phyloP scores from a whole-genome alignment of 169 alveolate genomes.

The Miamiensis avidus region DNA sequence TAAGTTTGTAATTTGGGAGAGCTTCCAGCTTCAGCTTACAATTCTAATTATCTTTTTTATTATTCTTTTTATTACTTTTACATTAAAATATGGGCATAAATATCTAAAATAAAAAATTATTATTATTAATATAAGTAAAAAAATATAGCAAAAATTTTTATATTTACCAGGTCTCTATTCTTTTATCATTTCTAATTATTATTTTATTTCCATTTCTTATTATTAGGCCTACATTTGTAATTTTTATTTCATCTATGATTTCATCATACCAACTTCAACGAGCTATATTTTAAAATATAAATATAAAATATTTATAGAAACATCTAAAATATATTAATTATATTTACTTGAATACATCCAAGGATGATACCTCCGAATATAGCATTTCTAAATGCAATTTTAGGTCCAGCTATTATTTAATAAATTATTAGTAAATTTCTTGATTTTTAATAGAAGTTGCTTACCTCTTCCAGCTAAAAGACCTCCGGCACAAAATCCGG shows the following conservation, averaged over 20 bases:
- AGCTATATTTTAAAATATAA: constrained; percentile 18
- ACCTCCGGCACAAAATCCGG: constrained; percentile 81
- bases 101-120: constrained; percentile 1
- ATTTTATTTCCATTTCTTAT: constrained; percentile 42
- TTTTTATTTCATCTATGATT: constrained; percentile 42
- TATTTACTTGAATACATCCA: constrained; percentile 41
- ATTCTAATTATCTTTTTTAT: constrained; percentile 2
- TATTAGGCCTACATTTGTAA: constrained; percentile 41
- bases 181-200: background rate
- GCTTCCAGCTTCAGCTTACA: too few species aligned
- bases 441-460: background rate
- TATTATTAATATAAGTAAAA: background rate
- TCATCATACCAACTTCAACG: constrained; percentile 46
- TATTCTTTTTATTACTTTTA: constrained; percentile 11
- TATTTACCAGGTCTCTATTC: constrained; percentile 14
- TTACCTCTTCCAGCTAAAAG: constrained; percentile 62
- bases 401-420: constrained; percentile 38
- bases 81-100: constrained; percentile 18
- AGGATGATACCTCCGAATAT: constrained; percentile 55
- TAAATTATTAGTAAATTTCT: background rate
- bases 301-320: background rate
- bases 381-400: constrained; percentile 58
- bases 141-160: too few species aligned
- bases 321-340: constrained; percentile 1
- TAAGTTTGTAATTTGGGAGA: too few species aligned